Evolutionary conservation across 306 rosid genomes (phyloP).

Genomic region (Casuarina glauca): DNA sequence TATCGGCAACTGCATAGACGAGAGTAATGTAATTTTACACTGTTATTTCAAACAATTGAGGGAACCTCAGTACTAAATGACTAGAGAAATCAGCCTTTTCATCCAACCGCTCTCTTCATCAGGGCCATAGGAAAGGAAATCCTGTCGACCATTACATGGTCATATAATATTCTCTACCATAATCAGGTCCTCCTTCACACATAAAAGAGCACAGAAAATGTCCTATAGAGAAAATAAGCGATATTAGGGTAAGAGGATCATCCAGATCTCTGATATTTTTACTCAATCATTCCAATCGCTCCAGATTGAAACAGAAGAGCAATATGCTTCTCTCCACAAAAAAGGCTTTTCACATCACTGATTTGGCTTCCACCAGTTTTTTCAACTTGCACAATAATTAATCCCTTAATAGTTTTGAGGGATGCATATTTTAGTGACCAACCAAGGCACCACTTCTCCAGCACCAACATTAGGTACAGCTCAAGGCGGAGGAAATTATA

Average conservation of each 20-base stretch:
- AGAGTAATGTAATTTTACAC: neutral
- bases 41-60: neutral
- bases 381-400: neutral
- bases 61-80: neutral
- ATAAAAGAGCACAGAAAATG: neutral
- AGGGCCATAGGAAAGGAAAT: too few relatives aligned
- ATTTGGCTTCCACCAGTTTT: neutral
- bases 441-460: slow-evolving; percentile 24
- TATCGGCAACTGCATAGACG: too few relatives aligned
- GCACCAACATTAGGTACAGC: slow-evolving; percentile 9
- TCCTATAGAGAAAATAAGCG: neutral
- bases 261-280: neutral
- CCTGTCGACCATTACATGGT: too few relatives aligned
- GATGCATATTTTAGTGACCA: slow-evolving; percentile 21
- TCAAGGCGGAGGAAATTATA: slow-evolving; percentile 22
- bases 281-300: neutral
- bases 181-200: neutral
- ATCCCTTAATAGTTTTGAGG: neutral
- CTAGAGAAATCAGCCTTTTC: neutral
- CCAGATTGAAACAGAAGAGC: neutral
- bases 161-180: neutral
- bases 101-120: neutral
- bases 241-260: neutral
- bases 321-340: neutral
- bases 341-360: neutral